A percentile compares a stretch with the other conserved stretches of the same genome.
Evolutionary conservation across 768 basidiomycete genomes (phyloP).

Genomic region (Rickenella mellea): DNA sequence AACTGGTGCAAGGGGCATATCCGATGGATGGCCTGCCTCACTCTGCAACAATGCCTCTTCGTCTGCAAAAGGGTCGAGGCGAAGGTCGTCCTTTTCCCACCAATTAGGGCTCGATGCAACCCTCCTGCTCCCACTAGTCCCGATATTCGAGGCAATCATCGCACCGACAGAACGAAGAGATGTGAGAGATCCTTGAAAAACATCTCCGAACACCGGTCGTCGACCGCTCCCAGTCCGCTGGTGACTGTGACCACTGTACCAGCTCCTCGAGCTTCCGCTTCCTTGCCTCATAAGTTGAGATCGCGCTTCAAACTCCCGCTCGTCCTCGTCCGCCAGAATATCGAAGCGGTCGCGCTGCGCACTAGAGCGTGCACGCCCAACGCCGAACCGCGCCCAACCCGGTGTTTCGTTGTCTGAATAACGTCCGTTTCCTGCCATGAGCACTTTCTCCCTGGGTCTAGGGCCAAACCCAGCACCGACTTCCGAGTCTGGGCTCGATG

Average conservation of each 20-base stretch:
- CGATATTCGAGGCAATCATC: neutral
- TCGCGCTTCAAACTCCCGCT: slow-evolving; percentile 42
- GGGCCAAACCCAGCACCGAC: neutral
- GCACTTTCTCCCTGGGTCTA: slow-evolving; percentile 4
- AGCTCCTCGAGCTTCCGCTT: neutral
- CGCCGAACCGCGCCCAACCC: slow-evolving; percentile 10
- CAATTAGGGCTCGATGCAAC: slow-evolving; percentile 16
- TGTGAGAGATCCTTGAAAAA: slow-evolving; percentile 16
- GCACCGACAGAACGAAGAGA: slow-evolving; percentile 18
- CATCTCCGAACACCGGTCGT: slow-evolving; percentile 15
- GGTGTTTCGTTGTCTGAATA: slow-evolving; percentile 23
- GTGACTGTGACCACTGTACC: neutral
- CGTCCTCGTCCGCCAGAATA: slow-evolving; percentile 75
- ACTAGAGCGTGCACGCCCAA: slow-evolving; percentile 17
- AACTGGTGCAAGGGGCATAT: slow-evolving; percentile 12
- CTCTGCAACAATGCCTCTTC: slow-evolving; percentile 24
- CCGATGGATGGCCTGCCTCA: slow-evolving; percentile 7
- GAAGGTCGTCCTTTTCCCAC: slow-evolving; percentile 30
- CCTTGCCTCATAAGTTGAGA: too few relatives aligned
- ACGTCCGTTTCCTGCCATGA: slow-evolving; percentile 4
- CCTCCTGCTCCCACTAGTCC: neutral
- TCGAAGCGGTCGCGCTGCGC: slow-evolving; percentile 37
- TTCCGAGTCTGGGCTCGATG: neutral
- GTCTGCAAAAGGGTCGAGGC: slow-evolving; percentile 39
- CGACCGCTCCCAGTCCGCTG: neutral